These are phyloP conservation scores for Epichloe gansuensis DNA, from an alignment of 2,329 filamentous ascomycete genomes.

Conservation along the genomic window DNA sequence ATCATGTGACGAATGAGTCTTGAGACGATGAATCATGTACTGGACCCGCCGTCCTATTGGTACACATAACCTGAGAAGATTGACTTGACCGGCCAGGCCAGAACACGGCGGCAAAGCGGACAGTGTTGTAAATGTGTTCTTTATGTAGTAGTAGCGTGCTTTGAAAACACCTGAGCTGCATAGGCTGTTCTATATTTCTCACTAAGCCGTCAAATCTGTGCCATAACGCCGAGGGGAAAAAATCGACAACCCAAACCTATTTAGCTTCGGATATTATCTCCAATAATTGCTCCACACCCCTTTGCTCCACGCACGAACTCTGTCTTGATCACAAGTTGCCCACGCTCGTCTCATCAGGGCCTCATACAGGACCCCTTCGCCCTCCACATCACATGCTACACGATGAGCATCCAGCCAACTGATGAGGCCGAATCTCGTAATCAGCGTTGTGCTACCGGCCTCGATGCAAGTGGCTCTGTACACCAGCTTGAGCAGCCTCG, in stretches of 20 bases:
- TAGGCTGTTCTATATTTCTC: too few species aligned
- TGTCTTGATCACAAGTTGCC: slow-evolving; percentile 54
- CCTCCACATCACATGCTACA: slow-evolving; percentile 26
- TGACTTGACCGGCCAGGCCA: too few species aligned
- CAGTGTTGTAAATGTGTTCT: too few species aligned
- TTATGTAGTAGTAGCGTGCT: too few species aligned
- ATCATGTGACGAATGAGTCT: too few species aligned
- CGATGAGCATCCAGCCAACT: slow-evolving; percentile 60
- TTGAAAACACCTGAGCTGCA: too few species aligned
- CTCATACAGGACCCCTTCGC: slow-evolving; percentile 37
- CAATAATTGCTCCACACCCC: slow-evolving; percentile 26
- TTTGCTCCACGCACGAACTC: slow-evolving; percentile 55
- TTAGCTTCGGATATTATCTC: not conserved
- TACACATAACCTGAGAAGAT: too few species aligned
- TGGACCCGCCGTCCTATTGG: too few species aligned
- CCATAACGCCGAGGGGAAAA: too few species aligned
- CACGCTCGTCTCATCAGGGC: slow-evolving; percentile 46
- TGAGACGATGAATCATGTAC: too few species aligned
- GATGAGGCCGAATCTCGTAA: slow-evolving; percentile 62
- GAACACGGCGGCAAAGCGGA: too few species aligned
- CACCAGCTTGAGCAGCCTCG: slow-evolving; percentile 48
- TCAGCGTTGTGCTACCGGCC: slow-evolving; percentile 65
- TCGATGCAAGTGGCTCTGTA: slow-evolving; percentile 56
- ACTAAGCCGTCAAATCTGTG: too few species aligned
- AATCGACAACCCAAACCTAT: not conserved